Percentiles rank a stretch among this genome's conserved stretches.
Conservation (phyloP, 2,329 filamentous ascomycete species). For the Xylaria arbuscula region DNA sequence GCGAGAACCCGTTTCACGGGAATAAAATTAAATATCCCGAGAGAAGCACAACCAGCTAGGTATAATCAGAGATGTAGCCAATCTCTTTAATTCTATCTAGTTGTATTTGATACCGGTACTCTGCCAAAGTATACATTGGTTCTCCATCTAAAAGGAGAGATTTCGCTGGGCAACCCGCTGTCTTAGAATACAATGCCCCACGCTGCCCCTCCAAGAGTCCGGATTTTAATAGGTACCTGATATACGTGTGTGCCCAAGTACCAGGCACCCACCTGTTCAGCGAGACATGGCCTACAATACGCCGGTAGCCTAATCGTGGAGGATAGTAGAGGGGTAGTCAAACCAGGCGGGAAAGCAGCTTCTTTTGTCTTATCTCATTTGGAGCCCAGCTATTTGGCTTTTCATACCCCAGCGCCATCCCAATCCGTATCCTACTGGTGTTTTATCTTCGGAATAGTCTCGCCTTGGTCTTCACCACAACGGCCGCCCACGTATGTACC, state of each 20-base stretch:
- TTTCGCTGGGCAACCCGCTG: not conserved
- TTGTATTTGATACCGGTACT: no score
- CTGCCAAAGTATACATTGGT: no score
- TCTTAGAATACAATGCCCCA: slow-evolving; percentile 6
- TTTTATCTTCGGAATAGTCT: not conserved
- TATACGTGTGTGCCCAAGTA: not conserved
- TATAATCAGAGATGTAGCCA: no score
- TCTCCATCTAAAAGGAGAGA: no score
- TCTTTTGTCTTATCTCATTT: not conserved
- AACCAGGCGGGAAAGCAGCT: not conserved
- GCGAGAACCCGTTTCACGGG: no score
- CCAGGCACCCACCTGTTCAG: not conserved
- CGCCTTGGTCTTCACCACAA: not conserved
- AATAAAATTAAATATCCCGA: no score
- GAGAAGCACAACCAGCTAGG: no score
- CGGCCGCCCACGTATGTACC: not conserved
- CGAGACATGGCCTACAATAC: not conserved
- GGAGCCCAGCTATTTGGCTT: not conserved
- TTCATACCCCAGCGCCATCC: not conserved
- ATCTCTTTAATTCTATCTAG: no score
- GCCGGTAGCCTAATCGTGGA: slow-evolving; percentile 3
- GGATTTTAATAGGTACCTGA: not conserved
- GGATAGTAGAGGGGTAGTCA: slow-evolving; percentile 28
- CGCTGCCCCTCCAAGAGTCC: not conserved
- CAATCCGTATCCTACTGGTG: not conserved